A percentile compares a stretch with the other conserved stretches of the same genome.
These are phyloP conservation scores for Aspergillus felis DNA, from an alignment of 2,329 filamentous ascomycete genomes.

Conservation along the genomic window DNA sequence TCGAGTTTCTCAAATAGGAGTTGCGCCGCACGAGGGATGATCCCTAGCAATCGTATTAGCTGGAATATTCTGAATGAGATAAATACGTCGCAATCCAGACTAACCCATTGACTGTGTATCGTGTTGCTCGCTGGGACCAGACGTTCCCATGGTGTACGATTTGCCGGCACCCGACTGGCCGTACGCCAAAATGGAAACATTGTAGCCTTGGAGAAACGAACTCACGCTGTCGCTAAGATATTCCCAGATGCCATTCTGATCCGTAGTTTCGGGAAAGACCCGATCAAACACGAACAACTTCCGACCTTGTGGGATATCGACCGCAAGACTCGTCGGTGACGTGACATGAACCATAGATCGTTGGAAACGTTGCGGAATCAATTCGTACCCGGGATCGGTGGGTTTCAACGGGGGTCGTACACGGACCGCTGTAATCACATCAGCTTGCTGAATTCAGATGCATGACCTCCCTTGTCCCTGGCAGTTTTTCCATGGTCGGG, in stretches of 20 bases:
- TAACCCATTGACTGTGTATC: constrained; percentile 73
- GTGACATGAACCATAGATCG: constrained; percentile 87
- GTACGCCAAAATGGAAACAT: constrained; percentile 95
- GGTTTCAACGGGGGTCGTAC: constrained; percentile 81
- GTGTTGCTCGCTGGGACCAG: constrained; percentile 73
- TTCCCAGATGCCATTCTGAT: constrained; percentile 89
- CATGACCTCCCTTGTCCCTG: not conserved
- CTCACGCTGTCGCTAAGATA: constrained; percentile 86
- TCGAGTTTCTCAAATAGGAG: constrained; percentile 86
- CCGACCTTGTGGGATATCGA: constrained; percentile 86
- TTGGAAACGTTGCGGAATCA: constrained; percentile 94
- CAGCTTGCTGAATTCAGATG: constrained; percentile 4
- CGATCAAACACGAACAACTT: constrained; percentile 97
- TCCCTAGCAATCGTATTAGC: constrained; percentile 53
- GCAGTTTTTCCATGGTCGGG: not conserved
- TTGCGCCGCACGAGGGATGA: constrained; percentile 87
- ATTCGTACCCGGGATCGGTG: constrained; percentile 84
- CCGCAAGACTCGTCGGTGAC: constrained; percentile 75
- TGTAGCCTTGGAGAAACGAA: constrained; percentile 93
- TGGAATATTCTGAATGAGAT: not conserved
- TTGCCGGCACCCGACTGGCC: constrained; percentile 97
- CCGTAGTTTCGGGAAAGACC: constrained; percentile 78
- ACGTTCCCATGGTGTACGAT: constrained; percentile 98
- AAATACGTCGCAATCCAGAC: constrained; percentile 25
- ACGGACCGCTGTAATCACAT: constrained; percentile 66